Conservation (phyloP, 257 asterid genomes). For the Catharanthus roseus region DNA sequence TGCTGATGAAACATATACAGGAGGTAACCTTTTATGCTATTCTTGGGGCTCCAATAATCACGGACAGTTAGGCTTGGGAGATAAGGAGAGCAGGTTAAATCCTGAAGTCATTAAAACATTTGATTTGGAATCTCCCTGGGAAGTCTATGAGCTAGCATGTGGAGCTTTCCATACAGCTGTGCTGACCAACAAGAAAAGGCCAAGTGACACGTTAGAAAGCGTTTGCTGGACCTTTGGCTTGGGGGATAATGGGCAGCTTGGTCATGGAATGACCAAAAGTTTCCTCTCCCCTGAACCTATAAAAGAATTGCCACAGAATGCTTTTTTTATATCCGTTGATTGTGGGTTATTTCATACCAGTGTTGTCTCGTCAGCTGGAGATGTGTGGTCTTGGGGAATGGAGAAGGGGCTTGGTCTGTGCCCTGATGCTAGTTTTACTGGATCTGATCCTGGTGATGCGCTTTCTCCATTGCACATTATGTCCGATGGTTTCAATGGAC, state of each 20-base stretch:
- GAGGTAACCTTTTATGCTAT: constrained; percentile 61
- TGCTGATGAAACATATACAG: constrained; percentile 54
- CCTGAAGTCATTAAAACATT: constrained; percentile 61
- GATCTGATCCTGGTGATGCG: constrained; percentile 81
- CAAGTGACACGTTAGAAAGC: constrained; percentile 49
- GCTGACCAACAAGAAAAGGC: constrained; percentile 47
- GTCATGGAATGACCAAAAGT: constrained; percentile 70
- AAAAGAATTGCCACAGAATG: constrained; percentile 40
- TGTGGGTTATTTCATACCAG: constrained; percentile 92
- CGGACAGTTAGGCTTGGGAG: constrained; percentile 92
- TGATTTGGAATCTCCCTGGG: constrained; percentile 53
- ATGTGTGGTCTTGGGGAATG: constrained; percentile 98
- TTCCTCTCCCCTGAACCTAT: constrained; percentile 52
- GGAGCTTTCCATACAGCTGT: constrained; percentile 84
- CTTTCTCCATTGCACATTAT: constrained; percentile 50
- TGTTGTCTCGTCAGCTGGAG: constrained; percentile 69
- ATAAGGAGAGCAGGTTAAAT: constrained; percentile 44
- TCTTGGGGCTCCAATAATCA: constrained; percentile 85
- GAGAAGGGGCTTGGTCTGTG: constrained; percentile 87
- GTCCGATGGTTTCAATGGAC: constrained; percentile 30
- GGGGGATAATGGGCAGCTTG: constrained; percentile 95
- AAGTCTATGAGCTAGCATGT: constrained; percentile 66
- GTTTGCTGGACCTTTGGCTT: constrained; percentile 85
- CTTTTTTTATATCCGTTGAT: constrained; percentile 55
- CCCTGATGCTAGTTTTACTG: constrained; percentile 69